Base-by-base conservation (phyloP, 2,329 filamentous ascomycete species). In the Hysterium pulicare region DNA sequence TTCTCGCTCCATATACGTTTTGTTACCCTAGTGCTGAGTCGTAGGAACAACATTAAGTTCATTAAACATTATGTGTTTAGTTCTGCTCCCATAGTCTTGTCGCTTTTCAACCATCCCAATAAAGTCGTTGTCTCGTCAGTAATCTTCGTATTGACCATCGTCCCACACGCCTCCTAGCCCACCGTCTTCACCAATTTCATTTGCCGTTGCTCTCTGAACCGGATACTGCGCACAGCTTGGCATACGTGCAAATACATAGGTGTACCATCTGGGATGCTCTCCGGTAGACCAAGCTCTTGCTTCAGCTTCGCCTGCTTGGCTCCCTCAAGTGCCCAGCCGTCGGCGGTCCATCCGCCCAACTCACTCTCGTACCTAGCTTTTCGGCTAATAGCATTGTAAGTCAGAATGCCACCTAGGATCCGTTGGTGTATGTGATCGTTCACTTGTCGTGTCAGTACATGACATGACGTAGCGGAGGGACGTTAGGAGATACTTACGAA, bases 401-500 rank as follows among this genome's bases (percentile, higher is more conserved):
- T 8, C 13, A 8, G 24, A 28, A 28, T 28, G 24, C 13, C 8
- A 28, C 24, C 8, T 13, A 28, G 7, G 7, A 28, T 28, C 8
- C 11, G 13, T 11, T 13, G 17, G 19, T 24, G 13, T 8, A 37
- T 15, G 21, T 16, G 21, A 20, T 37, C 34, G 34, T 37, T 22
- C 4, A 37, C 34, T 37, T 5, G 17, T 28, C 13, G 24, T 8
- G 13, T 28, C 13, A 28, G 24, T 28, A 28, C 24, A 28, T 28
- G 24, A n/a, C n/a, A n/a, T n/a, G n/a, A n/a, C n/a, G n/a, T n/a
- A n/a, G n/a, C n/a, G n/a, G n/a, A 28, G 13, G 8, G 13, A 28
- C 8, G 8, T 28, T 28, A 13, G 16, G 8, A 28, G 2, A 22
- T 5, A 41, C 36, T 33, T 38, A 48, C 45, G 19, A 31, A 38